Base-by-base conservation (phyloP, 2,329 filamentous ascomycete species). In the Dactylellina haptotyla region DNA sequence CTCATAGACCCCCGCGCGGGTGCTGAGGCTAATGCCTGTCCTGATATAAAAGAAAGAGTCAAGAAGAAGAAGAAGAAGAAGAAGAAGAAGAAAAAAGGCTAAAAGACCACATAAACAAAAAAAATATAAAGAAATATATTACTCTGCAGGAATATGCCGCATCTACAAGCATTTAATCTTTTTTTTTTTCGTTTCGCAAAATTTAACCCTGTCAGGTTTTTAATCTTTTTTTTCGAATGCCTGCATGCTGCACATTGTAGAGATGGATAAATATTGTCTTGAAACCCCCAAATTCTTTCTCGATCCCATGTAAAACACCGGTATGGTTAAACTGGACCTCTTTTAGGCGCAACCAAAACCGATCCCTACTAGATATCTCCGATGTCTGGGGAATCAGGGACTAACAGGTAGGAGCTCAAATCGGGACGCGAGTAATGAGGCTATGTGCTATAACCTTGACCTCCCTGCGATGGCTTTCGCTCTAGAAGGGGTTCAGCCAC, bases 71-170 rank as follows among this genome's bases (percentile, higher is more conserved):
- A n/a, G n/a, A n/a, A n/a, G n/a, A n/a, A n/a, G n/a, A n/a, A n/a
- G n/a, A n/a, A n/a, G n/a, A n/a, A n/a, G n/a, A 34, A 14, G 12
- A 25, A 39, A 39, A 48, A 41, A 51, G 43, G 23, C 53, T 51
- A 58, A 50, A 48, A 14, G 12, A 26, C 32, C 18, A 18, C 14
- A 16, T 30, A 39, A 56, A 54, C 18, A 4, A 25, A n/a, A n/a
- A n/a, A n/a, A n/a, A n/a, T n/a, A n/a, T n/a, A n/a, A n/a, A n/a
- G n/a, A n/a, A n/a, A n/a, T n/a, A n/a, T 14, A 26, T 54, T 53
- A 56, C 61, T 43, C 20, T 39, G 30, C 48, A 48, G 20, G 23
- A 57, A 65, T 65, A 65, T 65, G 50, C 61, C 61, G 61, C 61
- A 65, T 57, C 50, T 37, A 56, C n/a, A n/a, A n/a, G n/a, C n/a